Evolutionary conservation across 495 filamentous ascomycete species (phyloP).

Genomic region (Tuber melanosporum): DNA sequence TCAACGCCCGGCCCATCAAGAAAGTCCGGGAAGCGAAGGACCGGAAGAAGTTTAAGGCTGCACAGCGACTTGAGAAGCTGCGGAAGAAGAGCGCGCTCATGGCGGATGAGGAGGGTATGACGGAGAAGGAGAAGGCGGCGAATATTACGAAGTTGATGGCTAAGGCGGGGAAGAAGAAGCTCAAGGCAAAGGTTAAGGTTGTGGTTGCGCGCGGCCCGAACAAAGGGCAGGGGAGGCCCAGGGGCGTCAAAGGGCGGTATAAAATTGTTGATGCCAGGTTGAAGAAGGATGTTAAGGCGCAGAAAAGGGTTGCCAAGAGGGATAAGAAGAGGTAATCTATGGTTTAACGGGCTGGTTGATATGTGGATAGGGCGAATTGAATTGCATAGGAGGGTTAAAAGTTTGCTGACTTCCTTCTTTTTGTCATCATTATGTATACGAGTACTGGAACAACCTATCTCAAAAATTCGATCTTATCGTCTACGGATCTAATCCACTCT

Average conservation of each 20-base stretch:
- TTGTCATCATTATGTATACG: too few relatives aligned
- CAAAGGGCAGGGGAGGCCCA: slow-evolving; percentile 60
- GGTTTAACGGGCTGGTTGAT: background rate
- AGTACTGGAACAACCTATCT: too few relatives aligned
- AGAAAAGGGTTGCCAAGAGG: slow-evolving; percentile 74
- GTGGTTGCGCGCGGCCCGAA: slow-evolving; percentile 84
- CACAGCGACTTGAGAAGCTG: slow-evolving; percentile 81
- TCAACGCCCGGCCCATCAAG: slow-evolving; percentile 97
- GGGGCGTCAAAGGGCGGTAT: slow-evolving; percentile 91
- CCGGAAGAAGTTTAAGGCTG: slow-evolving; percentile 92
- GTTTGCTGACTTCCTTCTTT: background rate
- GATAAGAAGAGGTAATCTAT: slow-evolving; percentile 43
- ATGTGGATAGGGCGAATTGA: background rate
- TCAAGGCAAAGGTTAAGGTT: slow-evolving; percentile 72
- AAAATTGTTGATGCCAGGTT: slow-evolving; percentile 96
- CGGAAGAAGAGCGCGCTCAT: slow-evolving; percentile 88
- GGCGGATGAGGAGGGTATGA: slow-evolving; percentile 80
- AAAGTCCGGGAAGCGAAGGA: slow-evolving; percentile 96
- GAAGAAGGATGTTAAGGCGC: slow-evolving; percentile 94
- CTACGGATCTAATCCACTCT: too few relatives aligned
- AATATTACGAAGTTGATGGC: slow-evolving; percentile 75
- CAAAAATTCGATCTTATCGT: too few relatives aligned
- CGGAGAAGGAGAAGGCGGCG: slow-evolving; percentile 87
- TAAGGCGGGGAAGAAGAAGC: slow-evolving; percentile 78
- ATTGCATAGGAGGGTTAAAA: background rate